Percentiles rank a stretch among this genome's conserved stretches.
Conservation (phyloP, 306 rosid genomes). For the Sindora glabra region DNA sequence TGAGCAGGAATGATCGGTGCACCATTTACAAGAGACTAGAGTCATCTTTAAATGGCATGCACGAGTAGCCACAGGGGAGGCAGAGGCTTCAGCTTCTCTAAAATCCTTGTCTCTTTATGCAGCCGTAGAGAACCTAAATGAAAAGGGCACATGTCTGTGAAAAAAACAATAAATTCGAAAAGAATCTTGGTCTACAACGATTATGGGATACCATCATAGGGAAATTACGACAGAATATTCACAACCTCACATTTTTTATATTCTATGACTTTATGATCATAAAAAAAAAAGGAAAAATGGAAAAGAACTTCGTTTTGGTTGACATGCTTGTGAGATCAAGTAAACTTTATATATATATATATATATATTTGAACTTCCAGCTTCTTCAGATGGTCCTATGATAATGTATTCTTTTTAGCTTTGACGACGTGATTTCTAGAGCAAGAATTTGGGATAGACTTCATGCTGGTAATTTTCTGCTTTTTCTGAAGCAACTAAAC, state of each 20-base stretch:
- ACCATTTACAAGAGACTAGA: background rate
- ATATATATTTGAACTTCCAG: background rate
- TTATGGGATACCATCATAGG: background rate
- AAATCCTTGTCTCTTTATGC: background rate
- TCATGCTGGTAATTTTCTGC: background rate
- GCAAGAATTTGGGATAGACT: background rate
- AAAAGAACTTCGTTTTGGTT: background rate
- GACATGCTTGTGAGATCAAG: background rate
- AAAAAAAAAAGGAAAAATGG: no score
- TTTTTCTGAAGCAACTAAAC: constrained; percentile 9
- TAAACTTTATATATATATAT: background rate
- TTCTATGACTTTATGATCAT: background rate
- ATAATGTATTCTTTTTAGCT: background rate
- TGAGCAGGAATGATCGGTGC: background rate
- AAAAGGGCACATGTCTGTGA: background rate
- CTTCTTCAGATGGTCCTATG: background rate
- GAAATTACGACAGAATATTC: background rate
- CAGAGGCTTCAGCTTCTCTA: background rate
- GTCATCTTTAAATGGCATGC: background rate
- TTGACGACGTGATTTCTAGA: background rate
- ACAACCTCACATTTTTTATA: background rate
- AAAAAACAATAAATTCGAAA: background rate
- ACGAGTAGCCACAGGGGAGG: background rate
- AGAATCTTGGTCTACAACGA: background rate
- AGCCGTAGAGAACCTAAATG: background rate